Percentiles rank a stretch among this genome's conserved stretches.
phyloP scores from a whole-genome alignment of 2,329 filamentous ascomycete species.

The Fusarium xylarioides region DNA sequence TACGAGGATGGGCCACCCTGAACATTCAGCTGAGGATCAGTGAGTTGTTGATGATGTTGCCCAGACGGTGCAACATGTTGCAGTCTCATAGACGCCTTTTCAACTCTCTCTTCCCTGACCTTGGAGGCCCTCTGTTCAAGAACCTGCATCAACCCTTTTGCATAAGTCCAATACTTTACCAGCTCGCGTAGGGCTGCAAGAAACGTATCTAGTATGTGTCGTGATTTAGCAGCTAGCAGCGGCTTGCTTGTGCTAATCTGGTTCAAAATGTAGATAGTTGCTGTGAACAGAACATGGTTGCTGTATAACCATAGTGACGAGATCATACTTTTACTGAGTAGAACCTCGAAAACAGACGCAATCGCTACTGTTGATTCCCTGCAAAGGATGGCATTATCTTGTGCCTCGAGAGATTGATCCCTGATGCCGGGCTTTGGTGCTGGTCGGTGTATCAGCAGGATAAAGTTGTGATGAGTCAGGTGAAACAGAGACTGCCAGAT shows the following conservation, averaged over 20 bases:
- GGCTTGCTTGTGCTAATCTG: background rate
- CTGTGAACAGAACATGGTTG: conserved; percentile 8
- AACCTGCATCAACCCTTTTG: background rate
- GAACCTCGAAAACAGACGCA: background rate
- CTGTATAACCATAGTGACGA: conserved; percentile 13
- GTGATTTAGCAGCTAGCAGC: background rate
- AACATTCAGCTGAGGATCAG: background rate
- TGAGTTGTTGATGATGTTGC: background rate
- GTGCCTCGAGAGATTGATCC: rapidly evolving
- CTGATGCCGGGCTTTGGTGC: background rate
- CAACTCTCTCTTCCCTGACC: background rate
- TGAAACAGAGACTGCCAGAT: conserved; percentile 2
- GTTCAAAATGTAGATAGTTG: conserved; percentile 9
- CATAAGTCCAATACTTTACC: conserved; percentile 9
- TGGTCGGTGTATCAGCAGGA: conserved; percentile 1
- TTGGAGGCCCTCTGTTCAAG: conserved; percentile 4
- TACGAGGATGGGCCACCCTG: background rate
- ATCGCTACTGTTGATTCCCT: conserved; percentile 6
- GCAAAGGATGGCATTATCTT: background rate
- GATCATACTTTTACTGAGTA: background rate
- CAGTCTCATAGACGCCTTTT: background rate
- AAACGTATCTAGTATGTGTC: background rate
- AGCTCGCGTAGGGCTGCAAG: background rate
- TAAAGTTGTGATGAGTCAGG: background rate
- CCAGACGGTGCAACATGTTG: background rate